Evolutionary conservation across 2,329 filamentous ascomycete species (phyloP).

Genomic region (Pleoardoris graminearum): DNA sequence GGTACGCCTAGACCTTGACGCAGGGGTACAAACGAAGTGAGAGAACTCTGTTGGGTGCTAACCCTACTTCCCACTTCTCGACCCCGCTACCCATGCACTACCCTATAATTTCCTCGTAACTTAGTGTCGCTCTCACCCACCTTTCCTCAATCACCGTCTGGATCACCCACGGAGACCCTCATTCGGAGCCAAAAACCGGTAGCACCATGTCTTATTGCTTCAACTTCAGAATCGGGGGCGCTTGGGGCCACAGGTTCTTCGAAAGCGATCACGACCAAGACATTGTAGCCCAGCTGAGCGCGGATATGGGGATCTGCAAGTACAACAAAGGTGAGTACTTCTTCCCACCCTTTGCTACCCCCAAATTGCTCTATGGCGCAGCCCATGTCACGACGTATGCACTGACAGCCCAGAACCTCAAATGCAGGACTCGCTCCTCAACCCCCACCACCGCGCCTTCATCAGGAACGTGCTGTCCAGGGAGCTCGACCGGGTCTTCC

Average conservation of each 20-base stretch:
- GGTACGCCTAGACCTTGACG: too few relatives aligned
- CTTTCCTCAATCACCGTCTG: too few relatives aligned
- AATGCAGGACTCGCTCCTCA: conserved; percentile 5
- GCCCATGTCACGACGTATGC: background rate
- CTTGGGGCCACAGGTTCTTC: conserved; percentile 13
- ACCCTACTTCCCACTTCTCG: too few relatives aligned
- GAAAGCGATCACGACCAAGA: conserved; percentile 13
- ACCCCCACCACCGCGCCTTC: conserved; percentile 1
- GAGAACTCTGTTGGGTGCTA: too few relatives aligned
- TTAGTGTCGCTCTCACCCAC: too few relatives aligned
- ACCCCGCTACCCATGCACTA: too few relatives aligned
- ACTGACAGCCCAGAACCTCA: background rate
- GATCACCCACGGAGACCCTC: too few relatives aligned
- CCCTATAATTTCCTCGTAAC: too few relatives aligned
- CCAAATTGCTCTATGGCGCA: too few relatives aligned
- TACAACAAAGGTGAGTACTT: background rate
- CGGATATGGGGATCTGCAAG: conserved; percentile 6
- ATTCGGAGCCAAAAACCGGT: too few relatives aligned
- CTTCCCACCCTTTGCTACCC: background rate
- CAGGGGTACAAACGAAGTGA: too few relatives aligned
- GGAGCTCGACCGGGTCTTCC: conserved; percentile 4
- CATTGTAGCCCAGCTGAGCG: conserved; percentile 5
- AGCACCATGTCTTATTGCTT: background rate
- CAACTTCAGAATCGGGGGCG: background rate
- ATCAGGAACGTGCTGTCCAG: background rate